A percentile compares a stretch with the other conserved stretches of the same genome.
These are phyloP conservation scores for Monosporascus cannonballus DNA, from an alignment of 2,329 filamentous ascomycete genomes.

Conservation along the genomic window DNA sequence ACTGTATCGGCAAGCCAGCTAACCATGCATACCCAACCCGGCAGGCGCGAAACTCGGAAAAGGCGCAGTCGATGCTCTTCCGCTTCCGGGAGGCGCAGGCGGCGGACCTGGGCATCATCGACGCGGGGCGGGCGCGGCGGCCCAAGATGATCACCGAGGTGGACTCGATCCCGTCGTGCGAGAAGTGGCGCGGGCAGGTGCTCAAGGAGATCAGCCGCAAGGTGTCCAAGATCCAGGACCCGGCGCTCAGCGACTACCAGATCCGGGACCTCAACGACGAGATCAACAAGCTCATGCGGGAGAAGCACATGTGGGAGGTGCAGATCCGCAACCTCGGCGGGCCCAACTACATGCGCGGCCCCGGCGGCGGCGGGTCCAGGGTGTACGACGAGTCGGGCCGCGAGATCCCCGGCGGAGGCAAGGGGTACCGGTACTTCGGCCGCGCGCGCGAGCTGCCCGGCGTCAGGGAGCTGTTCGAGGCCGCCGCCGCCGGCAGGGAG, in stretches of 20 bases:
- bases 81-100: constrained; percentile 98
- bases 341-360: constrained; percentile 85
- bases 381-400: constrained; percentile 69
- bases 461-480: constrained; percentile 93
- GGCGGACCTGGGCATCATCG: constrained; percentile 91
- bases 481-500: constrained; percentile 46
- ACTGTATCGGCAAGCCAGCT: background rate
- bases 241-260: constrained; percentile 88
- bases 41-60: constrained; percentile 93
- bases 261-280: constrained; percentile 98
- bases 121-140: constrained; percentile 81
- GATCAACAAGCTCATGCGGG: constrained; percentile 97
- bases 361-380: constrained; percentile 46
- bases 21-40: constrained; percentile 1
- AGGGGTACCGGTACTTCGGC: constrained; percentile 93
- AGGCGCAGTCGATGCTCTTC: constrained; percentile 99
- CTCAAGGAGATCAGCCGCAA: constrained; percentile 97
- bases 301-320: constrained; percentile 99
- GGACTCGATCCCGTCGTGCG: constrained; percentile 76
- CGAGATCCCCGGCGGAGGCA: constrained; percentile 69
- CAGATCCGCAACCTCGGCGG: constrained; percentile 94
- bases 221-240: constrained; percentile 91
- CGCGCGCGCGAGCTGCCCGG: constrained; percentile 84
- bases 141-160: constrained; percentile 88
- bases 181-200: constrained; percentile 97